Conservation (phyloP, 2,329 filamentous ascomycete genomes). For the Colletotrichum endophyticum region DNA sequence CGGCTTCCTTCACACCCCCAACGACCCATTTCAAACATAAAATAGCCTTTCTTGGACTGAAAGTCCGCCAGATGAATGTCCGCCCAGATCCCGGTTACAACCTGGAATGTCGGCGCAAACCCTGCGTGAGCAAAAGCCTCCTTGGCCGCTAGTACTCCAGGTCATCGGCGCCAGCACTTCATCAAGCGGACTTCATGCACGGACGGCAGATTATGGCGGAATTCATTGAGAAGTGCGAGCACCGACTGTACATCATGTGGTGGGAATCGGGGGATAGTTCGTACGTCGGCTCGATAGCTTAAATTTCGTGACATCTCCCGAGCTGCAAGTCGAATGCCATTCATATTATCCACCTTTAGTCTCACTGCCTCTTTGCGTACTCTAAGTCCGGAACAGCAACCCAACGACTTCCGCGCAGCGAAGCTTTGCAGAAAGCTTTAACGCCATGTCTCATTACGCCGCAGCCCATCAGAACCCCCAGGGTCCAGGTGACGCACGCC, state of each 20-base stretch:
- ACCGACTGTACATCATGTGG: fast-evolving
- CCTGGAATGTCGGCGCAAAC: not conserved
- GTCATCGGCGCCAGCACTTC: not conserved
- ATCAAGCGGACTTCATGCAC: not conserved
- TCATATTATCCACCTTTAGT: not conserved
- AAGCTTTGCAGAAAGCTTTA: not conserved
- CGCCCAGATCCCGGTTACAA: not conserved
- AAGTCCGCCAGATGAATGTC: not conserved
- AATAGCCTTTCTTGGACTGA: not conserved
- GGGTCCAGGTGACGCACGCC: conserved; percentile 43
- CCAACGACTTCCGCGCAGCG: fast-evolving
- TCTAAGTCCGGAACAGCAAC: not conserved
- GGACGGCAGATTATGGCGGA: not conserved
- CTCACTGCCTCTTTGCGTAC: not conserved
- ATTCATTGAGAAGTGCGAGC: not conserved
- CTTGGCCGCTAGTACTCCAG: not conserved
- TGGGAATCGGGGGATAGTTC: not conserved
- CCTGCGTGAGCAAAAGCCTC: not conserved
- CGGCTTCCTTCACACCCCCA: fast-evolving
- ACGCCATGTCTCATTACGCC: conserved; percentile 1
- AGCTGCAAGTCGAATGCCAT: fast-evolving
- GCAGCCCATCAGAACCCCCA: not conserved
- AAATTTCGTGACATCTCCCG: not conserved
- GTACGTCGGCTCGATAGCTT: not conserved
- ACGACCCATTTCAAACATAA: fast-evolving